Percentiles rank a stretch among this genome's conserved stretches.
Evolutionary conservation across 2,329 filamentous ascomycete genomes (phyloP).

Genomic region (Parascedosporium putredinis): DNA sequence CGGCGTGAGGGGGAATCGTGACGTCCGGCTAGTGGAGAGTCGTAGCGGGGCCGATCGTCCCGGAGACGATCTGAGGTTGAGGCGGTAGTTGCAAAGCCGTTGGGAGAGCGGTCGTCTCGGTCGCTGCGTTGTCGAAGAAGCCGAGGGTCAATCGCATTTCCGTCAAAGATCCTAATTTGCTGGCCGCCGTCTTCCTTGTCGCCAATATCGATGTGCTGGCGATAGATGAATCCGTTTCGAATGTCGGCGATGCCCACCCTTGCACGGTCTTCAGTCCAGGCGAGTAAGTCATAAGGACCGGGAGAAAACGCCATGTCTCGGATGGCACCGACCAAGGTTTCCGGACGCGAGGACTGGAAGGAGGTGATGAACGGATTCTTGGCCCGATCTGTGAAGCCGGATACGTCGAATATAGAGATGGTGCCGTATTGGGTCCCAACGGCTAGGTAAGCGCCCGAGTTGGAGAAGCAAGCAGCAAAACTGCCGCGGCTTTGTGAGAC

Average conservation of each 20-base stretch:
- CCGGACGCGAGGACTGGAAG: conserved; percentile 68
- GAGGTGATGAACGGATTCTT: conserved; percentile 58
- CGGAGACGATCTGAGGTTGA: conserved; percentile 10
- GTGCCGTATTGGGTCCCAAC: conserved; percentile 72
- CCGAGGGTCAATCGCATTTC: conserved; percentile 41
- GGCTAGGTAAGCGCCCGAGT: conserved; percentile 59
- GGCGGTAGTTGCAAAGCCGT: conserved; percentile 22
- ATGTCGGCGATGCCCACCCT: conserved; percentile 65
- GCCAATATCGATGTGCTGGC: conserved; percentile 59
- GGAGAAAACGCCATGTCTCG: conserved; percentile 89
- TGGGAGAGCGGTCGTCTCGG: conserved; percentile 18
- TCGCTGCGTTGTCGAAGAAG: conserved; percentile 37
- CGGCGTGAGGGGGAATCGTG: conserved; percentile 38
- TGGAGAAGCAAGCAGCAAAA: conserved; percentile 70
- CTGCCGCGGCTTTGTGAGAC: conserved; percentile 51
- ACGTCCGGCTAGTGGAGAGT: conserved; percentile 22
- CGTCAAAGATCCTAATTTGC: conserved; percentile 43
- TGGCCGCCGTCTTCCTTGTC: conserved; percentile 9
- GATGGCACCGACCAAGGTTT: conserved; percentile 64
- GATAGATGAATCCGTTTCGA: conserved; percentile 53
- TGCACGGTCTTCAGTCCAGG: conserved; percentile 86
- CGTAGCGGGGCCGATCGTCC: conserved; percentile 15
- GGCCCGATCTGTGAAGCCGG: conserved; percentile 30
- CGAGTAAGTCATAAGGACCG: conserved; percentile 77
- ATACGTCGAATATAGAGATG: conserved; percentile 63